Evolutionary conservation across 108 stramenopile species (phyloP), one percentile per base, ranked within the genome.

Genomic region (Cylindrotheca closterium): DNA sequence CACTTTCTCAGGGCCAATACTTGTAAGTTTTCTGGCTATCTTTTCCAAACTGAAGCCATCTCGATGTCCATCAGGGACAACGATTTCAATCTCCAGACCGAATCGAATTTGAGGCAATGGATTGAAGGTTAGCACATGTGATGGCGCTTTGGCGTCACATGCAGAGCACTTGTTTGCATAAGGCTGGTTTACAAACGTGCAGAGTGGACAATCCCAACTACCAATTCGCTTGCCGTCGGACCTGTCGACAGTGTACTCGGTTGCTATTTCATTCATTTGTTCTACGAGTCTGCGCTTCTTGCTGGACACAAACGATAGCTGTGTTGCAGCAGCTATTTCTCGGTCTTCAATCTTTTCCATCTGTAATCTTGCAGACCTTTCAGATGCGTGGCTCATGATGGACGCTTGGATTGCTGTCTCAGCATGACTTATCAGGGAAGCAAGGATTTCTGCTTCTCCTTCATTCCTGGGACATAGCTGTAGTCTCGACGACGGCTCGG

Each of bases 81-180:
- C 29, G 19, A 55, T 18, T 42, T 65, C 64, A 22, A 65, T 21
- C 37, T 65, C 64, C 7, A 65, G 45, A 12, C 64, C 64, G 55
- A 55, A 55, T 4, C 31, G 18, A 5, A 63, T 22, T 4, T 4
- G 7, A 8, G 51, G 51, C 10, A 63, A 25, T 19, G 7, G 4
- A 5, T 63, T 55, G 28, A 65, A 65, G 21, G 33, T 37, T 15
- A 65, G 53, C 12, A 56, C 55, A 28, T 56, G 55, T n/a, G 18
- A 5, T 24, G 64, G 64, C 26, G 64, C 23, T 42, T n/a, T 25
- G 7, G 19, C n/a, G 4, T 22, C 7, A 29, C 53, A 65, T 3
- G 32, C 55, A 24, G 4, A 8, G 23, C 64, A 65, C 3, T 30
- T 34, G 15, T 5, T 10, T 17, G 32, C 45, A 42, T 65, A 65